Evolutionary conservation across 2,329 filamentous ascomycete species (phyloP).

Genomic region (Alternaria triticimaculans): DNA sequence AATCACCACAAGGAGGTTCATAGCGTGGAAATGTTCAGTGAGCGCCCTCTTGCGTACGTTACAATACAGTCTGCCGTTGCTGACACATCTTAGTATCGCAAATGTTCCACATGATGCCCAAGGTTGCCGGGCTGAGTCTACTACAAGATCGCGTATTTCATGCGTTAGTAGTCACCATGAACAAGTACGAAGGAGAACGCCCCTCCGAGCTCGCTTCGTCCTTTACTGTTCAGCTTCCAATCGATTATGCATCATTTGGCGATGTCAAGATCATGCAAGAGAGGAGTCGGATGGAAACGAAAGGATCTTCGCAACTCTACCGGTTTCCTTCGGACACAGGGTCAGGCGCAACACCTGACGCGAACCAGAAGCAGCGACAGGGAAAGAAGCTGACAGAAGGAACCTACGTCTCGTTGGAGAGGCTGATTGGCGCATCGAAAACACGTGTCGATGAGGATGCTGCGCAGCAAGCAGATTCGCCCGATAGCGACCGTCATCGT

Average conservation of each 20-base stretch:
- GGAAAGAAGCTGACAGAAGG: slow-evolving; percentile 62
- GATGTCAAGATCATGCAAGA: slow-evolving; percentile 13
- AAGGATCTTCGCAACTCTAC: slow-evolving; percentile 13
- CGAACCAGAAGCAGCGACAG: slow-evolving; percentile 39
- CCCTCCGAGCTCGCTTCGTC: slow-evolving; percentile 59
- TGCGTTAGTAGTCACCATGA: slow-evolving; percentile 65
- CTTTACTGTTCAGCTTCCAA: slow-evolving; percentile 55
- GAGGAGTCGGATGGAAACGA: slow-evolving; percentile 22
- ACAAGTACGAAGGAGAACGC: slow-evolving; percentile 23
- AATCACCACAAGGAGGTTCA: slow-evolving; percentile 21
- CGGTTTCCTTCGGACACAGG: not conserved
- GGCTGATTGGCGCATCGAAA: slow-evolving; percentile 16
- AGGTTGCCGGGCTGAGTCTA: slow-evolving; percentile 48
- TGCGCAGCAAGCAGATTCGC: not conserved
- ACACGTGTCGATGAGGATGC: not conserved
- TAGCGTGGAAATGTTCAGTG: slow-evolving; percentile 49
- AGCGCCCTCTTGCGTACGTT: slow-evolving; percentile 18
- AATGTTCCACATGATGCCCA: slow-evolving; percentile 68
- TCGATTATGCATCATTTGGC: slow-evolving; percentile 58
- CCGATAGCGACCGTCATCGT: slow-evolving; percentile 48
- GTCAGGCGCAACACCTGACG: slow-evolving; percentile 10
- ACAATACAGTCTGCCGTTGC: not conserved
- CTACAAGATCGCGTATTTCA: slow-evolving; percentile 71
- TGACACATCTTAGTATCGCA: slow-evolving; percentile 58
- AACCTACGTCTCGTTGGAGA: slow-evolving; percentile 70